Percentiles rank a stretch among this genome's conserved stretches.
Conservation (phyloP, 2,329 filamentous ascomycete genomes). For the Fusarium sp. region DNA sequence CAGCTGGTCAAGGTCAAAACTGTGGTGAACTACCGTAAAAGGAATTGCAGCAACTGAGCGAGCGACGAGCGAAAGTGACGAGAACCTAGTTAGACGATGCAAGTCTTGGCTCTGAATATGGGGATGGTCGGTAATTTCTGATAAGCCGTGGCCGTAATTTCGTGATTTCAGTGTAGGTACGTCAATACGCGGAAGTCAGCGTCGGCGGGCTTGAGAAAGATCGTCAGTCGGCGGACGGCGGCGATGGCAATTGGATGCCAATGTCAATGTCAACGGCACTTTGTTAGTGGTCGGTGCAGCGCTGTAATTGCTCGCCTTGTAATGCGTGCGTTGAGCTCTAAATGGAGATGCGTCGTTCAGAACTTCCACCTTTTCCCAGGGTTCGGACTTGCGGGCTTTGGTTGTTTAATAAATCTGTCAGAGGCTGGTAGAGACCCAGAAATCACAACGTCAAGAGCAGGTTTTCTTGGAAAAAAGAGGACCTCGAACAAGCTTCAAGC, state of each 20-base stretch:
- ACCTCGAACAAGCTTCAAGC: slow-evolving; percentile 34
- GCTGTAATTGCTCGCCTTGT: slow-evolving; percentile 1
- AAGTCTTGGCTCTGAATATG: slow-evolving; percentile 34
- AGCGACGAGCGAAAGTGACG: slow-evolving; percentile 18
- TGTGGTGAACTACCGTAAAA: slow-evolving; percentile 24
- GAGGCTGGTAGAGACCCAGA: slow-evolving; percentile 35
- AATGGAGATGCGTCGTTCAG: slow-evolving; percentile 14
- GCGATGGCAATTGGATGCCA: slow-evolving; percentile 6
- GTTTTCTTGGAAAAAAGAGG: slow-evolving; percentile 40
- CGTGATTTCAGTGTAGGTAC: not conserved
- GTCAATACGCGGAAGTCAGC: slow-evolving; percentile 28
- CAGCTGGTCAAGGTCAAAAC: slow-evolving; percentile 21
- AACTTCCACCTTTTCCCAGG: not conserved
- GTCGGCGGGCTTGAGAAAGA: slow-evolving; percentile 19
- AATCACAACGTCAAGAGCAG: slow-evolving; percentile 33
- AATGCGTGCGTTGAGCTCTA: slow-evolving; percentile 10
- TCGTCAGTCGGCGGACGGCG: slow-evolving; percentile 28
- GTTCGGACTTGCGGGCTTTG: slow-evolving; percentile 25
- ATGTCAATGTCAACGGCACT: not conserved
- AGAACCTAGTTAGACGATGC: not conserved
- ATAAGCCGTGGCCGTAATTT: slow-evolving; percentile 13
- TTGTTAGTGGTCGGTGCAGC: not conserved
- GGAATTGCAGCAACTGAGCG: slow-evolving; percentile 17
- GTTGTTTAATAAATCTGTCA: slow-evolving; percentile 35
- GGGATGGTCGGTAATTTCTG: slow-evolving; percentile 22